Conservation (phyloP, 305 asterid species). For the Rubia tinctorum region DNA sequence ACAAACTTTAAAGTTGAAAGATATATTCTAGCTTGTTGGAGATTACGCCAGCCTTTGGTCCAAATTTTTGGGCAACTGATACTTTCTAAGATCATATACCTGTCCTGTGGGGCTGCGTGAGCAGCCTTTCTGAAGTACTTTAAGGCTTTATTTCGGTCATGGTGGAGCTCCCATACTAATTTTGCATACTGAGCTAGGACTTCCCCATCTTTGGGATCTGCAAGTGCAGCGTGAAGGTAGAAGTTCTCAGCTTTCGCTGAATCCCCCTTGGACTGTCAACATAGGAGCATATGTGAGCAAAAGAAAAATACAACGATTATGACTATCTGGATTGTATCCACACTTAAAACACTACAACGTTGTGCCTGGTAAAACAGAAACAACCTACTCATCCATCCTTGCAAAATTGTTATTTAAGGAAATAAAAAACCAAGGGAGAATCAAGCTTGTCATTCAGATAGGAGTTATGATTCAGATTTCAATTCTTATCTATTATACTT, state of each 20-base stretch:
- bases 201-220: slow-evolving; percentile 76
- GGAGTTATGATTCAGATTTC: not conserved
- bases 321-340: not conserved
- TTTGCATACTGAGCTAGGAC: slow-evolving; percentile 52
- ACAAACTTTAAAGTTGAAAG: not conserved
- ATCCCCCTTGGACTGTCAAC: slow-evolving; percentile 60
- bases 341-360: not conserved
- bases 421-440: too few species aligned
- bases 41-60: not conserved
- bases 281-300: slow-evolving; percentile 1
- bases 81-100: slow-evolving; percentile 29
- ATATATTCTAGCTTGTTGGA: not conserved
- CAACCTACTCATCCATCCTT: too few species aligned
- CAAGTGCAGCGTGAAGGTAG: slow-evolving; percentile 49
- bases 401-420: too few species aligned
- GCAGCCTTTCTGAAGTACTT: slow-evolving; percentile 56
- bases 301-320: not conserved
- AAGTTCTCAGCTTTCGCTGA: slow-evolving; percentile 64
- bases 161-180: slow-evolving; percentile 66
- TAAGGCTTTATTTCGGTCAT: slow-evolving; percentile 51
- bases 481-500: not conserved
- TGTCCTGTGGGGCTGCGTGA: slow-evolving; percentile 57
- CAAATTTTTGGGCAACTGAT: not conserved
- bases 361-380: not conserved
- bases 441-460: not conserved